Evolutionary conservation across 495 filamentous ascomycete genomes (phyloP), one percentile per base, ranked within the genome.

Genomic region (Tuber calosporum): DNA sequence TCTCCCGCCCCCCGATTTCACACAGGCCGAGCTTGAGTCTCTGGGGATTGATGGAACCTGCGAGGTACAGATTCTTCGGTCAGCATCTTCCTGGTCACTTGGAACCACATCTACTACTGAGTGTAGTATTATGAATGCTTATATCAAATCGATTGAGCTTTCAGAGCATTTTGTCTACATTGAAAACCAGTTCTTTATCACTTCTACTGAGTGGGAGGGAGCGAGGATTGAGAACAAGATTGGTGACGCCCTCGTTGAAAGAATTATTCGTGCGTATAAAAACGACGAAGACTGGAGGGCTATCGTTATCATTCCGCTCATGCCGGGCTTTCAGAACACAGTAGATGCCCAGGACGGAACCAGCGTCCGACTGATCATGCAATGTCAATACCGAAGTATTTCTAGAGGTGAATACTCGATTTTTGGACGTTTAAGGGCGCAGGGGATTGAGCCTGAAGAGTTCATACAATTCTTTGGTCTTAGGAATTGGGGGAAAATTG

Each of bases 111-210:
- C 94, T 66, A 85, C 86, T 73, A 91, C 89, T 0, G 95, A 99
- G 79, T 88, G 93, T 79, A 97, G 94, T 82, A 99, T 99, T 79
- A 92, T 95, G 87, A 93, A 90, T 72, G 95, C 95, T 39, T 99
- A 99, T 78, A 87, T 95, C 78, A 95, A 97, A 81, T 86, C 95
- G 83, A 99, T 99, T 71, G 90, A 95, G 79, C 88, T 93, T 71
- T 97, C 93, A 13, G 93, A 99, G 68, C 95, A 98, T 79, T 97
- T 98, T 75, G 92, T 99, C 73, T 98, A 99, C 82, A 96, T 99
- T 74, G 95, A 99, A 80, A 99, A 99, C 81, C 95, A 99, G 82
- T 99, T 99, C 85, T 99, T 96, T 84, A 92, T 99, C 84, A 95
- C 90, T 71, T 96, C 92, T 72, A 96, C 93, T 73, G 91, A 94